phyloP scores from a whole-genome alignment of 2,329 filamentous ascomycete species.

The Aspergillus cejpii region DNA sequence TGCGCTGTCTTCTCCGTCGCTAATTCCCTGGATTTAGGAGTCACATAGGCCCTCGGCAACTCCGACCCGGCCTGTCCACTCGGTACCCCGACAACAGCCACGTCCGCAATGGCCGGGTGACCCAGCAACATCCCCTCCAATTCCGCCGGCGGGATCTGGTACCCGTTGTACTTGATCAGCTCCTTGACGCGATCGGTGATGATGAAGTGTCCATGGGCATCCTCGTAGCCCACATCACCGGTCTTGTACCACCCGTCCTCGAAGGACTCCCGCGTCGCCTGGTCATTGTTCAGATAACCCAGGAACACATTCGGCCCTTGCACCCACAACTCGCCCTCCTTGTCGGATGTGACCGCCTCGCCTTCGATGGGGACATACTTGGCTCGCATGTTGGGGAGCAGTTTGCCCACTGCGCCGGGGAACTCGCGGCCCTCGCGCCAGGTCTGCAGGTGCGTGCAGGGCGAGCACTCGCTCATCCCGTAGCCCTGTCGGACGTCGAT shows the following conservation, averaged over 20 bases:
- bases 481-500: conserved; percentile 12
- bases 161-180: conserved; percentile 54
- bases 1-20: conserved; percentile 30
- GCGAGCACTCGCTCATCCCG: conserved; percentile 14
- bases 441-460: conserved; percentile 11
- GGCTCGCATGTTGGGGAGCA: conserved; percentile 16
- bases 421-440: conserved; percentile 8
- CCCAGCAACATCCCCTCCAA: conserved; percentile 45
- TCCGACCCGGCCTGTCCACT: conserved; percentile 53
- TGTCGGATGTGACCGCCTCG: not conserved
- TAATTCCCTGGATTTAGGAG: conserved; percentile 29
- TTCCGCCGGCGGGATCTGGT: conserved; percentile 58
- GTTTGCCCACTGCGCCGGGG: conserved; percentile 10
- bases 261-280: conserved; percentile 60
- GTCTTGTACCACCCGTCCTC: conserved; percentile 71
- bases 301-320: conserved; percentile 70
- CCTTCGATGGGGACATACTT: conserved; percentile 7
- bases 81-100: conserved; percentile 52
- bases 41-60: conserved; percentile 55
- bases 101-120: conserved; percentile 45
- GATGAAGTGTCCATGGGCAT: conserved; percentile 66
- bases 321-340: conserved; percentile 52
- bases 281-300: conserved; percentile 65
- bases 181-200: conserved; percentile 69
- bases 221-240: conserved; percentile 66